phyloP scores from a whole-genome alignment of 495 filamentous ascomycete species.

The Alectoria sarmentosa region DNA sequence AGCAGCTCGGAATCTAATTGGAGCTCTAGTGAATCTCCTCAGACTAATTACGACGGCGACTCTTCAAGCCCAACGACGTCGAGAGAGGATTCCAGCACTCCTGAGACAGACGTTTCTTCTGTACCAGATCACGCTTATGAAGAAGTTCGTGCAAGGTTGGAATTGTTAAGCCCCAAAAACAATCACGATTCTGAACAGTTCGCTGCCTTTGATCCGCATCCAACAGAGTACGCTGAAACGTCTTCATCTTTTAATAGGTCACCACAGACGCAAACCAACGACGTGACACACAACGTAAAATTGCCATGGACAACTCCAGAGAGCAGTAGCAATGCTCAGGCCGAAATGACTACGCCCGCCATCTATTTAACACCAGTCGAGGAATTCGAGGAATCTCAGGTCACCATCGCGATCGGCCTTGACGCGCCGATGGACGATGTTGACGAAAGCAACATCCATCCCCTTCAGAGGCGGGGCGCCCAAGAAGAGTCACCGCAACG shows the following conservation, averaged over 20 bases:
- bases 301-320: slow-evolving; percentile 4
- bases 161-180: slow-evolving; percentile 27
- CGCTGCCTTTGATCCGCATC: slow-evolving; percentile 5
- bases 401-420: slow-evolving; percentile 24
- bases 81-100: slow-evolving; percentile 23
- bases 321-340: neutral
- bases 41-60: slow-evolving; percentile 19
- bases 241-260: slow-evolving; percentile 11
- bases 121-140: slow-evolving; percentile 28
- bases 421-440: neutral
- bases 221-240: neutral
- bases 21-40: slow-evolving; percentile 28
- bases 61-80: slow-evolving; percentile 25
- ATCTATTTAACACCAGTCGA: slow-evolving; percentile 28
- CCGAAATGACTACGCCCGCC: slow-evolving; percentile 9
- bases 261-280: slow-evolving; percentile 18
- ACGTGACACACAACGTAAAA: slow-evolving; percentile 1
- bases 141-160: slow-evolving; percentile 26
- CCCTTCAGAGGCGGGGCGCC: slow-evolving; percentile 20
- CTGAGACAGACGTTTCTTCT: slow-evolving; percentile 27
- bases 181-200: slow-evolving; percentile 8
- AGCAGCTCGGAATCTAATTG: slow-evolving; percentile 26
- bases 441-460: slow-evolving; percentile 17
- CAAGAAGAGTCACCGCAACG: slow-evolving; percentile 11
- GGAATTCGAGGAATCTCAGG: slow-evolving; percentile 32